Evolutionary conservation across 495 filamentous ascomycete genomes (phyloP), one percentile per base, ranked within the genome.

Genomic region (Staphylotrichum tortipilum): DNA sequence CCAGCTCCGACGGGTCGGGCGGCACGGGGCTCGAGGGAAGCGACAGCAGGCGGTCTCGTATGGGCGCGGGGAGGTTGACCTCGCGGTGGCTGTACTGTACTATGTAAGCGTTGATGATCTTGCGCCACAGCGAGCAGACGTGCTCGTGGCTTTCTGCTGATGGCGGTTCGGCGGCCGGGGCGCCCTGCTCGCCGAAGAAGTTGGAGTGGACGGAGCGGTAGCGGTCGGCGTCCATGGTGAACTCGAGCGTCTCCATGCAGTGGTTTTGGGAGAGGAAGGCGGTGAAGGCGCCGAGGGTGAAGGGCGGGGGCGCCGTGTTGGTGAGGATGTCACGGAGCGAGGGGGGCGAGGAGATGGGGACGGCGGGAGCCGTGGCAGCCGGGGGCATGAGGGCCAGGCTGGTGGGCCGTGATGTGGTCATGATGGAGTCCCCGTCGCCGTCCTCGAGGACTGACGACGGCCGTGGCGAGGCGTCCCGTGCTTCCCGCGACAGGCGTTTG

Each of bases 211-310:
- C 81, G 47, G 87, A 78, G 40, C 78, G 76, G 68, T 99, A 99
- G n/a, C 89, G 82, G 44, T 85, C 82, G 41, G 92, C 87, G 63
- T 96, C 92, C 78, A 96, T 79, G 36, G 92, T 95, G 70, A 99
- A 99, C 61, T 99, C 94, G 38, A 99, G 70, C 7, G 88, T 99
- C 67, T 99, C 94, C 36, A 97, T 69, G 60, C 94, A 99, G 67
- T 97, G 94, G 55, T 97, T 97, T 58, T 95, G 90, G 2, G 94
- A 96, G 21, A 97, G 79, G 62, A 92, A 99, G 44, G 91, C 92
- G 79, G 88, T 97, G 68, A 99, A 97, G 19, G 94, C 92, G 55
- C 80, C 80, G 15, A 97, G 77, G 3, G 90, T 96, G 75, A 90
- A 97, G 56, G 94, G 94, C 33, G 88, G 82, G 1, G 88, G 84